A percentile compares a stretch with the other conserved stretches of the same genome.
phyloP scores from a whole-genome alignment of 2,329 filamentous ascomycete genomes.

The Botryotinia narcissicola region DNA sequence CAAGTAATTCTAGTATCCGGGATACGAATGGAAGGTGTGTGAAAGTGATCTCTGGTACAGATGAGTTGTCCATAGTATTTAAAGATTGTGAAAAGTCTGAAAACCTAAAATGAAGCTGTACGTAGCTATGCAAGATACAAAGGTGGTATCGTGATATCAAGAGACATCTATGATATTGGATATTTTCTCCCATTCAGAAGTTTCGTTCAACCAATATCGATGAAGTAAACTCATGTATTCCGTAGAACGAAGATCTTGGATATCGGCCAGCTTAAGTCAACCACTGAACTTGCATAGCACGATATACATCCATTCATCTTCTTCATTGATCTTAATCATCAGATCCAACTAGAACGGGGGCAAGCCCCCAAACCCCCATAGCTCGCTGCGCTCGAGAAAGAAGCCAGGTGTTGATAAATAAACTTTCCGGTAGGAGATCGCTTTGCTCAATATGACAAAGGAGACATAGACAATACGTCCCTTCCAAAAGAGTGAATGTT shows the following conservation, averaged over 20 bases:
- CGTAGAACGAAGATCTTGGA: not conserved
- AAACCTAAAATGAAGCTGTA: slow-evolving; percentile 3
- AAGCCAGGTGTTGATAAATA: not conserved
- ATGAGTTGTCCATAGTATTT: not conserved
- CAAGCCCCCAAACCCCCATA: not conserved
- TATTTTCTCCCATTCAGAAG: not conserved
- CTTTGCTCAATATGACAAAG: not conserved
- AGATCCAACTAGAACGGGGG: not conserved
- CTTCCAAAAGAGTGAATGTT: not conserved
- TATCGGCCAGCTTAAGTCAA: not conserved
- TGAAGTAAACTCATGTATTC: not conserved
- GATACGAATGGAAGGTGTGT: not conserved
- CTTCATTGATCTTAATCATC: not conserved
- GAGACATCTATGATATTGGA: not conserved
- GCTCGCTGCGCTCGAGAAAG: not conserved
- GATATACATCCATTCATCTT: not conserved
- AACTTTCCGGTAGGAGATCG: not conserved
- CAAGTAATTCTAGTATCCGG: not conserved
- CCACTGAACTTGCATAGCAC: not conserved
- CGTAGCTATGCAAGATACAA: not conserved
- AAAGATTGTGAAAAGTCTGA: not conserved
- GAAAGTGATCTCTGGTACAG: not conserved
- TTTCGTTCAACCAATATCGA: not conserved
- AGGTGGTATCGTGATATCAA: not conserved
- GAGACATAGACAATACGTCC: not conserved